Conservation (phyloP, 73 alveolate species). For the Paramecium pentaurelia region DNA sequence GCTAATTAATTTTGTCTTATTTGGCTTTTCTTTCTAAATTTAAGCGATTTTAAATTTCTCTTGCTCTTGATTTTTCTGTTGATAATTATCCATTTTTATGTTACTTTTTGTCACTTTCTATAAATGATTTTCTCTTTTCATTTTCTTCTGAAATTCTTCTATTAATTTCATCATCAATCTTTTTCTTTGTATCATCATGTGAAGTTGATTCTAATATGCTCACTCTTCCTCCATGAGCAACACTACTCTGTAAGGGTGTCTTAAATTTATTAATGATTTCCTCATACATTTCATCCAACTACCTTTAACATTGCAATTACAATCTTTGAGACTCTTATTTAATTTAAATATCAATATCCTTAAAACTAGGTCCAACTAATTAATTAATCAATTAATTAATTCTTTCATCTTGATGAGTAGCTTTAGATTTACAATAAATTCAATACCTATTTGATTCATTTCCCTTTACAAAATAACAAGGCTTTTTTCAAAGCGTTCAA, state of each 20-base stretch:
- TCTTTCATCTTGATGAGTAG: conserved; percentile 3
- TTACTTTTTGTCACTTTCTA: neutral
- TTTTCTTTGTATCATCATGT: neutral
- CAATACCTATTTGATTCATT: neutral
- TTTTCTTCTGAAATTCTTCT: conserved; percentile 22
- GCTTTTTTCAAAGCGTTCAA: neutral
- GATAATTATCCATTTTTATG: conserved; percentile 7
- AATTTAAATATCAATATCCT: conserved; percentile 9
- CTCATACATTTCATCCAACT: conserved; percentile 16
- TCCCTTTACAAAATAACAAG: neutral
- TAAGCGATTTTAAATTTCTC: conserved; percentile 43
- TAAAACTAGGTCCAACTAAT: conserved; percentile 32
- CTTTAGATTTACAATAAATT: neutral
- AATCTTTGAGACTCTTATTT: neutral
- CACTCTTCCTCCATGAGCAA: neutral
- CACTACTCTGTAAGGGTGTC: neutral
- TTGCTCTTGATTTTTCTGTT: conserved; percentile 41
- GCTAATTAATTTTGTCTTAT: conserved; percentile 15
- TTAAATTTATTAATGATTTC: neutral
- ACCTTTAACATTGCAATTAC: neutral
- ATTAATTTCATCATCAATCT: conserved; percentile 32
- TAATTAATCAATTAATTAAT: neutral
- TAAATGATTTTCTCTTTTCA: neutral
- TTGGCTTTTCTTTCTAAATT: conserved; percentile 29
- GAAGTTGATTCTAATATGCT: neutral